phyloP scores from a whole-genome alignment of 805 yeast genomes.

The Lachancea mirantina region DNA sequence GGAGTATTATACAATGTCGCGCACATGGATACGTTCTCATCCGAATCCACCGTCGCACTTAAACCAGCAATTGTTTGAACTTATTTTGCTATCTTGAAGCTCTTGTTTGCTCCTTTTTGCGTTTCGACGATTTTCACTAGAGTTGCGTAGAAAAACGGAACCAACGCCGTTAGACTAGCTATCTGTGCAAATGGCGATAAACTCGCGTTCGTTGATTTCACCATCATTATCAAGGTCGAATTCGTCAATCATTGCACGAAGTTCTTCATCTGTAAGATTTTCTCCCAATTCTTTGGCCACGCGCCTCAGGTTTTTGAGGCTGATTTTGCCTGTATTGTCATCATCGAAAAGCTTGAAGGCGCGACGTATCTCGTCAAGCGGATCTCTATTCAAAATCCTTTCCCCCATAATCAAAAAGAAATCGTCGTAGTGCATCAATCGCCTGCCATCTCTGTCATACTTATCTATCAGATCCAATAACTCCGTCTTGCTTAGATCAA shows the following conservation, averaged over 20 bases:
- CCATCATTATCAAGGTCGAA: conserved; percentile 97
- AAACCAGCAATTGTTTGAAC: no score
- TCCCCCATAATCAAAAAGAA: conserved; percentile 69
- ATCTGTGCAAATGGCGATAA: conserved; percentile 81
- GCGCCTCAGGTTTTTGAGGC: conserved; percentile 71
- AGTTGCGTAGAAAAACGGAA: no score
- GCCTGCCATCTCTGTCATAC: conserved; percentile 70
- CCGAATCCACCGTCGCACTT: no score
- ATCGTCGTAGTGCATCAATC: conserved; percentile 69
- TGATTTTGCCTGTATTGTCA: conserved; percentile 79
- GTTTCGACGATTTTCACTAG: no score
- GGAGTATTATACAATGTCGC: no score
- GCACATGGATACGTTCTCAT: no score
- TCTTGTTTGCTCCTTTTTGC: no score
- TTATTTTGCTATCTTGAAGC: no score
- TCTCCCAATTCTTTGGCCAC: conserved; percentile 93
- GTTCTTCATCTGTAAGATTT: conserved; percentile 82
- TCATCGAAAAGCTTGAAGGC: conserved; percentile 89
- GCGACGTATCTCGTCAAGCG: conserved; percentile 81
- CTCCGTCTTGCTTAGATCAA: conserved; percentile 70
- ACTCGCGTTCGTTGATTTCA: conserved; percentile 85
- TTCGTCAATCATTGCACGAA: conserved; percentile 95
- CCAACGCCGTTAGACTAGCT: conserved; percentile 28
- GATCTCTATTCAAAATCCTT: conserved; percentile 80
- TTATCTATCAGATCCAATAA: conserved; percentile 71